phyloP scores from a whole-genome alignment of 177 flowering plant species.

The Telopea speciosissima region DNA sequence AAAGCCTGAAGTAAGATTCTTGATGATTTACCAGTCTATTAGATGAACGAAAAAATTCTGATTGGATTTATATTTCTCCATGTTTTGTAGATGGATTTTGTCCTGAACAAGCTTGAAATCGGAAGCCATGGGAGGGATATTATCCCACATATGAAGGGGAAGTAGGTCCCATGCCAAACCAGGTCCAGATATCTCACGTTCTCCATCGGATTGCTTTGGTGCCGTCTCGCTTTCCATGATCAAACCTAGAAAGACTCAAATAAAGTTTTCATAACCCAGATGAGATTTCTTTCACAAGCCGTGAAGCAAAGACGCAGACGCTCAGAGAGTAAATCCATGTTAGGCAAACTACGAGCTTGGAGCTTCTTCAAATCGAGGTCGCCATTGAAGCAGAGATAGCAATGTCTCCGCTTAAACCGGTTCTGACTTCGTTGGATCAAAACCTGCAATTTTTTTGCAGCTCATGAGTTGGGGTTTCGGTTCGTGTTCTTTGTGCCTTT shows the following conservation, averaged over 20 bases:
- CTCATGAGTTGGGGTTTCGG: too few relatives aligned
- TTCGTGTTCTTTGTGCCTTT: too few relatives aligned
- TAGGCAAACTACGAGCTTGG: too few relatives aligned
- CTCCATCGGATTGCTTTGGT: too few relatives aligned
- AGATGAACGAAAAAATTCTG: constrained; percentile 3
- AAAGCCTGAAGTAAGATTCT: constrained; percentile 15
- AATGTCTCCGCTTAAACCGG: too few relatives aligned
- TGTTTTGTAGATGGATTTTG: constrained; percentile 13
- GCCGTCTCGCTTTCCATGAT: background rate
- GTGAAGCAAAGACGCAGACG: too few relatives aligned
- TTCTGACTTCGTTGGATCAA: constrained; percentile 43
- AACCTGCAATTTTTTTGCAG: constrained; percentile 14
- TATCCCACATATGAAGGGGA: constrained; percentile 16
- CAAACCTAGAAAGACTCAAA: background rate
- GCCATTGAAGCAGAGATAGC: too few relatives aligned
- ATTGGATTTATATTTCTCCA: constrained; percentile 14
- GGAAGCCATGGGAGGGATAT: constrained; percentile 13
- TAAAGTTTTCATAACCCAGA: background rate
- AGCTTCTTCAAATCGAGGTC: too few relatives aligned
- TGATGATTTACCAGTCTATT: constrained; percentile 11
- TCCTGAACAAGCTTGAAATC: constrained; percentile 3
- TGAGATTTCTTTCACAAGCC: background rate
- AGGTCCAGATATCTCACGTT: background rate
- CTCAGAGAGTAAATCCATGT: too few relatives aligned
- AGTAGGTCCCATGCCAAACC: constrained; percentile 9